Conservation (phyloP, 1,139 yeast species). For the Yamadazyma conglobata region DNA sequence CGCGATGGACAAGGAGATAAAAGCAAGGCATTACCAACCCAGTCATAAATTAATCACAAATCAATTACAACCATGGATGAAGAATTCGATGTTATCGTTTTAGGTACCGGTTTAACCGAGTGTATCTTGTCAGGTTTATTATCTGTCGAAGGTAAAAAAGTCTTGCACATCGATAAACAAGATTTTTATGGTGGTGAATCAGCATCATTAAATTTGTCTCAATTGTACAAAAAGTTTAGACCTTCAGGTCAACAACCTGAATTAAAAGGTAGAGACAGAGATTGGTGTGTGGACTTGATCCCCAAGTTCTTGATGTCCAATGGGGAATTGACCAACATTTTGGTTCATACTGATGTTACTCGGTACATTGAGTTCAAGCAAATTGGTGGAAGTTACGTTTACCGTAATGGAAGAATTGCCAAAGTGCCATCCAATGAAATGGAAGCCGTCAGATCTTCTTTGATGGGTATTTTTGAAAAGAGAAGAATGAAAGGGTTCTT, state of each 20-base stretch:
- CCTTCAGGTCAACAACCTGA: conserved; percentile 69
- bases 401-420: conserved; percentile 85
- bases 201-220: conserved; percentile 60
- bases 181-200: conserved; percentile 92
- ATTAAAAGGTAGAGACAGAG: conserved; percentile 85
- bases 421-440: conserved; percentile 91
- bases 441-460: conserved; percentile 87
- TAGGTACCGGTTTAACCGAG: conserved; percentile 85
- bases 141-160: conserved; percentile 90
- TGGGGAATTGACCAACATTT: conserved; percentile 93
- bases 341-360: conserved; percentile 93
- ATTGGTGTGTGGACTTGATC: conserved; percentile 96
- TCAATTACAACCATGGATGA: conserved; percentile 64
- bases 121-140: conserved; percentile 91
- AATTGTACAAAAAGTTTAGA: conserved; percentile 67
- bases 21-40: no score
- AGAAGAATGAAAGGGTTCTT: conserved; percentile 90
- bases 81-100: conserved; percentile 72
- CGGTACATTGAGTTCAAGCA: conserved; percentile 95
- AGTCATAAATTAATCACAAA: no score
- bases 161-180: conserved; percentile 92
- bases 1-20: no score
- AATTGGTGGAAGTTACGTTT: conserved; percentile 91
- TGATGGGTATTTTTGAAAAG: conserved; percentile 96
- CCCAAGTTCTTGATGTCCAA: conserved; percentile 98